Evolutionary conservation across 768 basidiomycete genomes (phyloP).

Genomic region (Paxillus ammoniavirescens): DNA sequence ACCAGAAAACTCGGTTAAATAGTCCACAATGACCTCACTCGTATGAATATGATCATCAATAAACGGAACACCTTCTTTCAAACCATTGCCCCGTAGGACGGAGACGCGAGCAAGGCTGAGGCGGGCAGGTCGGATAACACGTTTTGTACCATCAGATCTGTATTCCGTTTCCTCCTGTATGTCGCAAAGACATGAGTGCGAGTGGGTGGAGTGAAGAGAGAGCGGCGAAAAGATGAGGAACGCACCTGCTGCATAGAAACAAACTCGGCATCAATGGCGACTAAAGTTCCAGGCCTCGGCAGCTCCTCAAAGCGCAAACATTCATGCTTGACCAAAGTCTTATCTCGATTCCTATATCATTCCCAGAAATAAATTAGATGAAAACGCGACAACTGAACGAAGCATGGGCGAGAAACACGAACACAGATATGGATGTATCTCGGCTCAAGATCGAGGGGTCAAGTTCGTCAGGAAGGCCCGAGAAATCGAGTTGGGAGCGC

Average conservation of each 20-base stretch:
- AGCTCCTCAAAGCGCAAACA: slow-evolving; percentile 70
- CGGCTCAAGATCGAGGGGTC: slow-evolving; percentile 76
- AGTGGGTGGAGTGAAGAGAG: background rate
- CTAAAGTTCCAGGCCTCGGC: slow-evolving; percentile 80
- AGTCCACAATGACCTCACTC: slow-evolving; percentile 93
- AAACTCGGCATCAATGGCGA: slow-evolving; percentile 97
- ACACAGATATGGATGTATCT: slow-evolving; percentile 90
- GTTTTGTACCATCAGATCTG: slow-evolving; percentile 92
- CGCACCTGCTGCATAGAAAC: slow-evolving; percentile 91
- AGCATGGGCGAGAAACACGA: slow-evolving; percentile 22
- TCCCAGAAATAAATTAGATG: background rate
- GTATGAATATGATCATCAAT: slow-evolving; percentile 99
- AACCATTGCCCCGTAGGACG: slow-evolving; percentile 83
- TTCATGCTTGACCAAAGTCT: slow-evolving; percentile 72
- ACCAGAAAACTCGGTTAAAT: slow-evolving; percentile 95
- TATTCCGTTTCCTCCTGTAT: slow-evolving; percentile 94
- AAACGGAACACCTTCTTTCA: slow-evolving; percentile 81
- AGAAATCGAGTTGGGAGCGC: slow-evolving; percentile 57
- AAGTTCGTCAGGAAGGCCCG: slow-evolving; percentile 57
- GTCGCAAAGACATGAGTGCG: background rate
- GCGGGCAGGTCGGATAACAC: slow-evolving; percentile 86
- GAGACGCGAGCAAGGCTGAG: slow-evolving; percentile 94
- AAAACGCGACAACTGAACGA: background rate
- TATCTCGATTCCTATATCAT: slow-evolving; percentile 68
- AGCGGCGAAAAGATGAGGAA: background rate